Evolutionary conservation across 352 stramenopile species (phyloP).

Genomic region (Globisporangium megalacanthum): DNA sequence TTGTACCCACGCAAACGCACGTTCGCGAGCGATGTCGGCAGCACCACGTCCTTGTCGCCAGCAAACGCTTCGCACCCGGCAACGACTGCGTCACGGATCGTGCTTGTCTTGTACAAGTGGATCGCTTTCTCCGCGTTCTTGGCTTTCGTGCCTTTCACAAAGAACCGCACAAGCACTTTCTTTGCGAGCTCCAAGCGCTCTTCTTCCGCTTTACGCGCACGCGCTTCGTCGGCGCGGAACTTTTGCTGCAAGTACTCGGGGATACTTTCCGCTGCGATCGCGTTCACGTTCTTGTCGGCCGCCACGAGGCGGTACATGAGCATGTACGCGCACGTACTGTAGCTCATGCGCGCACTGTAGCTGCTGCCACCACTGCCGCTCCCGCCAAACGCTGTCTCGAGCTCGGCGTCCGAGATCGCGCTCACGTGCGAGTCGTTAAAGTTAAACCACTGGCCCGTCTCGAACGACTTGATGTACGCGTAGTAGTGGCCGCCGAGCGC

Average conservation of each 20-base stretch:
- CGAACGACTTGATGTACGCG: constrained; percentile 90
- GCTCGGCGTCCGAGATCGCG: constrained; percentile 69
- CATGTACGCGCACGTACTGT: constrained; percentile 90
- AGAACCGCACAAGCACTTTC: constrained; percentile 75
- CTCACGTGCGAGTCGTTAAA: constrained; percentile 84
- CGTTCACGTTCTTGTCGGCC: constrained; percentile 57
- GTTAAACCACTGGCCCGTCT: constrained; percentile 81
- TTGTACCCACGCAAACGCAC: constrained; percentile 68
- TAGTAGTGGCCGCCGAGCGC: constrained; percentile 92
- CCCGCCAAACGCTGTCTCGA: constrained; percentile 73
- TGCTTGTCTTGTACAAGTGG: constrained; percentile 71
- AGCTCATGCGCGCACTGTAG: constrained; percentile 50
- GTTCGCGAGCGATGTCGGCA: constrained; percentile 46
- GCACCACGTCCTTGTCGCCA: constrained; percentile 40
- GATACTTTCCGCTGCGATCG: constrained; percentile 51
- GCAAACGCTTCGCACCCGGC: constrained; percentile 47
- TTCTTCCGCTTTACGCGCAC: constrained; percentile 41
- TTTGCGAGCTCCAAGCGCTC: constrained; percentile 70
- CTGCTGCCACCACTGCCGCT: constrained; percentile 28
- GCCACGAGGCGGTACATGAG: constrained; percentile 85
- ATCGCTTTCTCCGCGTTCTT: constrained; percentile 70
- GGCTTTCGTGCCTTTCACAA: constrained; percentile 58
- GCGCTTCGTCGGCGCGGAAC: constrained; percentile 65
- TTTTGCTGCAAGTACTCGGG: constrained; percentile 61
- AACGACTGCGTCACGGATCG: constrained; percentile 44